phyloP scores from a whole-genome alignment of 495 filamentous ascomycete genomes.

The Letharia lupina region DNA sequence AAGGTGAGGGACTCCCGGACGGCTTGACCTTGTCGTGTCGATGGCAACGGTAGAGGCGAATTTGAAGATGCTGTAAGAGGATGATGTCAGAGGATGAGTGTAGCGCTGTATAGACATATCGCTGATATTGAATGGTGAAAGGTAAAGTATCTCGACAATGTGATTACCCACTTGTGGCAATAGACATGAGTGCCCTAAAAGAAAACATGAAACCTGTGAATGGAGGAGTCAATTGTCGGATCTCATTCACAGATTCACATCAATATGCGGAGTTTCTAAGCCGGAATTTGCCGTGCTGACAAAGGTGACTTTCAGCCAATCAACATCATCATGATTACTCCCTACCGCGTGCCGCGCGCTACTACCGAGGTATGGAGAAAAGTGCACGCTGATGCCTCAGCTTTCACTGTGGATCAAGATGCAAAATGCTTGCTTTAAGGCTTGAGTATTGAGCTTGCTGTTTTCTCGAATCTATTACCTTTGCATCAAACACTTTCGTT shows the following conservation, averaged over 20 bases:
- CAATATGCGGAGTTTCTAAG: neutral
- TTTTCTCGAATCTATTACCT: neutral
- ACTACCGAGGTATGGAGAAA: neutral
- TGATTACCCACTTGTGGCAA: neutral
- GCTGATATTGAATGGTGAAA: neutral
- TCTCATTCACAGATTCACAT: neutral
- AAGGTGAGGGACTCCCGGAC: neutral
- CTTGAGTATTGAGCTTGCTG: neutral
- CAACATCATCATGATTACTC: slow-evolving; percentile 35
- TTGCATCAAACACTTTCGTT: neutral
- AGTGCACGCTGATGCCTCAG: neutral
- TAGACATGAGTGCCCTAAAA: neutral
- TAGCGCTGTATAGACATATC: slow-evolving; percentile 23
- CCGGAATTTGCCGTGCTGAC: slow-evolving; percentile 7
- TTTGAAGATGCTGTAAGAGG: slow-evolving; percentile 44
- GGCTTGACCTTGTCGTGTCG: neutral
- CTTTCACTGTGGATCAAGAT: neutral
- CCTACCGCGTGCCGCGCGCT: no score
- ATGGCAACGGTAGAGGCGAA: slow-evolving; percentile 42
- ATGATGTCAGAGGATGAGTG: slow-evolving; percentile 44
- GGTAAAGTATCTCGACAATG: neutral
- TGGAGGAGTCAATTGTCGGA: neutral
- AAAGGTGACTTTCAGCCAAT: slow-evolving; percentile 31
- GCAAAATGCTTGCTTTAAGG: no score
- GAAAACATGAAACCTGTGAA: no score